Percentiles rank a stretch among this genome's conserved stretches.
Evolutionary conservation across 805 yeast species (phyloP).

Genomic region (Pichia californica): DNA sequence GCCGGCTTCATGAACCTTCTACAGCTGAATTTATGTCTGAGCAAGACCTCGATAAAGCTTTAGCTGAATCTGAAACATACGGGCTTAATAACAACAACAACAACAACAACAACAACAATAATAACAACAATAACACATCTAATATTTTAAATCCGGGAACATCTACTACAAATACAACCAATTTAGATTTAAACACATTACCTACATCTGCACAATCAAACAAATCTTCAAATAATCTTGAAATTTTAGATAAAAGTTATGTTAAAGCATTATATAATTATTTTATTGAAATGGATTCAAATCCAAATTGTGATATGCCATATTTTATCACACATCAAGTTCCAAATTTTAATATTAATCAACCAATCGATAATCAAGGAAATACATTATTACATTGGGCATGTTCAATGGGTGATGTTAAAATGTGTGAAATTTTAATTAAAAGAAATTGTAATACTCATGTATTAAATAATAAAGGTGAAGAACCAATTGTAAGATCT

Average conservation of each 20-base stretch:
- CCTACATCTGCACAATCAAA: background rate
- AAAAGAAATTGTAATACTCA: constrained; percentile 68
- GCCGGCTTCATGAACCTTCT: constrained; percentile 30
- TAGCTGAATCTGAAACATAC: constrained; percentile 16
- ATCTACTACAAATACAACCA: too few relatives aligned
- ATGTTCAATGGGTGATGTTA: constrained; percentile 84
- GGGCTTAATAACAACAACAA: constrained; percentile 6
- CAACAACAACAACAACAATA: constrained; percentile 1
- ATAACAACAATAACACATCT: too few relatives aligned
- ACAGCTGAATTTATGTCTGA: constrained; percentile 52
- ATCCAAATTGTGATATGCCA: constrained; percentile 36
- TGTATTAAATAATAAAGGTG: constrained; percentile 61
- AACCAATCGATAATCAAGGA: constrained; percentile 88
- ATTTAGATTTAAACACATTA: too few relatives aligned
- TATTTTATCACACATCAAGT: constrained; percentile 59
- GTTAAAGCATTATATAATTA: constrained; percentile 10
- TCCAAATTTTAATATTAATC: constrained; percentile 57
- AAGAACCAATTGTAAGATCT: constrained; percentile 81
- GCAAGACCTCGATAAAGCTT: constrained; percentile 41
- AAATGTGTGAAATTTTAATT: constrained; percentile 68
- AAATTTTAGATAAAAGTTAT: constrained; percentile 8
- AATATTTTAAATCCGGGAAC: too few relatives aligned
- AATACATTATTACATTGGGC: constrained; percentile 98
- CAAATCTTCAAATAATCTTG: background rate
- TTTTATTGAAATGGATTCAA: constrained; percentile 21